Percentiles rank a stretch among this genome's conserved stretches.
These are phyloP conservation scores for Juncus inflexus DNA, from an alignment of 176 grass and related monocot species.

Conservation along the genomic window DNA sequence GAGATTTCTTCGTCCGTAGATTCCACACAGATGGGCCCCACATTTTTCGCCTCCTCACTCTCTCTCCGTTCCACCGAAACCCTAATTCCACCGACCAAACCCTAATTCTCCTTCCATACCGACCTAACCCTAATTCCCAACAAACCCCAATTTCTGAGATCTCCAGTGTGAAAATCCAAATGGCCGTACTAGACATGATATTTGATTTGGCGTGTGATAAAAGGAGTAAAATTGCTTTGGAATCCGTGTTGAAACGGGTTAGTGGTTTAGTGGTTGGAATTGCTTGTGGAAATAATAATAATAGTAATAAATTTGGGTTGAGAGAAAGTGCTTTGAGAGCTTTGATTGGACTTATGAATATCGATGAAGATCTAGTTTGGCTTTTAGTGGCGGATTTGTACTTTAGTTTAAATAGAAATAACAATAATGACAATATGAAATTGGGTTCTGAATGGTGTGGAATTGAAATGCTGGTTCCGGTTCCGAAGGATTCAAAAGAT, in stretches of 20 bases:
- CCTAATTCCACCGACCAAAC: slow-evolving; percentile 40
- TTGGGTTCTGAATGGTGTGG: slow-evolving; percentile 28
- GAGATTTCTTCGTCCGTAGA: slow-evolving; percentile 77
- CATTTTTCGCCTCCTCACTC: slow-evolving; percentile 68
- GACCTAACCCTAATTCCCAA: slow-evolving; percentile 44
- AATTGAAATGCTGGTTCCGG: slow-evolving; percentile 59
- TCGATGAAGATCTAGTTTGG: slow-evolving; percentile 87
- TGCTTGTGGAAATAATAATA: slow-evolving; percentile 34
- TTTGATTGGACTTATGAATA: slow-evolving; percentile 57
- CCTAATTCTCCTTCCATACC: slow-evolving; percentile 72
- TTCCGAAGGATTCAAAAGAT: slow-evolving; percentile 49
- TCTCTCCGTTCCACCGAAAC: slow-evolving; percentile 68
- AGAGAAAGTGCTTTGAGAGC: slow-evolving; percentile 61
- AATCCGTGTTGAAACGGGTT: slow-evolving; percentile 70
- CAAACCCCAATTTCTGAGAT: slow-evolving; percentile 83
- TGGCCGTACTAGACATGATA: slow-evolving; percentile 74
- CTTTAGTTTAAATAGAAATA: slow-evolving; percentile 59
- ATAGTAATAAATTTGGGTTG: slow-evolving; percentile 43
- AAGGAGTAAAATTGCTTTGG: slow-evolving; percentile 57
- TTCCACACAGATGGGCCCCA: slow-evolving; percentile 74
- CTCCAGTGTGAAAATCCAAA: slow-evolving; percentile 88
- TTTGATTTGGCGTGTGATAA: slow-evolving; percentile 53
- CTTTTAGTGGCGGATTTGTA: slow-evolving; percentile 87
- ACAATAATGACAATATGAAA: slow-evolving; percentile 34
- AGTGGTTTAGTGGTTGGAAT: slow-evolving; percentile 82